These are phyloP conservation scores for Pythium pyrilobum DNA, from an alignment of 352 stramenopile genomes.

Conservation along the genomic window DNA sequence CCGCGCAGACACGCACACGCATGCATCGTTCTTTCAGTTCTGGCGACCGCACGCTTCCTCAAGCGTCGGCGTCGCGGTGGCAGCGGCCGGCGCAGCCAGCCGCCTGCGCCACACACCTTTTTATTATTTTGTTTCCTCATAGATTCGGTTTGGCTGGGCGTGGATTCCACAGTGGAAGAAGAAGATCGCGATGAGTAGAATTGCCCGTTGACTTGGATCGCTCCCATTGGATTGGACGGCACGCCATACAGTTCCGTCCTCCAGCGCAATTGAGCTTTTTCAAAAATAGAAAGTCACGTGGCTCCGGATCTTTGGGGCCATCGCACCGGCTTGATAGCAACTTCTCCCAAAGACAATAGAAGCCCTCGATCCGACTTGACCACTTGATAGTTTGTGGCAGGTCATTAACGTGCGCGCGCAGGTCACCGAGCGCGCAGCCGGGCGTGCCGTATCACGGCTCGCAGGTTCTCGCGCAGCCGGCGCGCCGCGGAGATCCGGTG, in stretches of 20 bases:
- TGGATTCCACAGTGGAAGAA: neutral
- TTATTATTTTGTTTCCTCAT: no score
- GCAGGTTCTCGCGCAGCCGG: neutral
- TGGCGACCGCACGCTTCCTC: neutral
- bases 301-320: slow-evolving; percentile 21
- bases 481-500: neutral
- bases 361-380: neutral
- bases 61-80: no score
- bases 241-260: slow-evolving; percentile 11
- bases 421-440: no score
- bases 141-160: neutral
- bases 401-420: neutral
- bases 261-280: neutral
- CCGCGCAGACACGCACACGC: neutral
- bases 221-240: slow-evolving; percentile 6
- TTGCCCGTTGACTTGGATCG: neutral
- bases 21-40: neutral
- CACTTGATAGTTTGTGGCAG: neutral
- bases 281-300: slow-evolving; percentile 17
- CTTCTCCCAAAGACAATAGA: slow-evolving; percentile 7
- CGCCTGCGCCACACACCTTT: no score
- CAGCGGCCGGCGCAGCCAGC: no score
- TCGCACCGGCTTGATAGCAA: slow-evolving; percentile 18
- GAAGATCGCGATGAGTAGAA: neutral
- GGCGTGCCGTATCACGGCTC: neutral